These are phyloP conservation scores for Eimeria maxima DNA, from an alignment of 169 alveolate genomes.

Conservation along the genomic window DNA sequence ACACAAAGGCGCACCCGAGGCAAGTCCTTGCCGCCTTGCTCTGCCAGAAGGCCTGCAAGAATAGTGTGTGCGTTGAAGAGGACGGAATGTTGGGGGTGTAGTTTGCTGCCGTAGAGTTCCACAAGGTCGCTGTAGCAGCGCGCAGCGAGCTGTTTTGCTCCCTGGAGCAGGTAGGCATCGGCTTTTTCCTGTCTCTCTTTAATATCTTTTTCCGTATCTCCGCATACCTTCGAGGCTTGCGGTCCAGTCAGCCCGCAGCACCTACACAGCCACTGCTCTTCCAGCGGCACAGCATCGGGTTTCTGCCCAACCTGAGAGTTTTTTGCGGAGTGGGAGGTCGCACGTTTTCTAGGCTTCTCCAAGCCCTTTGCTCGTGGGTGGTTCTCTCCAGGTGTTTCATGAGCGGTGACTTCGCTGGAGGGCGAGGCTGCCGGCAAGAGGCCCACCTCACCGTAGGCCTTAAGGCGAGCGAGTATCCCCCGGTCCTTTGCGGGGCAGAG, in stretches of 20 bases:
- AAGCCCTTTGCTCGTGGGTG: not conserved
- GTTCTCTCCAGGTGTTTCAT: not conserved
- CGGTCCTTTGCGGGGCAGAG: constrained; percentile 84
- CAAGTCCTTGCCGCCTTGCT: constrained; percentile 88
- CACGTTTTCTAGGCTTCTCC: not conserved
- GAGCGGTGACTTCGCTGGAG: not conserved
- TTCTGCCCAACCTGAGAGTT: not conserved
- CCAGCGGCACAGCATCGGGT: not conserved
- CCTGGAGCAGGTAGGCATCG: constrained; percentile 85
- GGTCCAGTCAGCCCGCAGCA: constrained; percentile 88
- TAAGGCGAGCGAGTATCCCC: constrained; percentile 81
- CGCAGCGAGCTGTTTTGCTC: constrained; percentile 88
- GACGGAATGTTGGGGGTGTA: constrained; percentile 93
- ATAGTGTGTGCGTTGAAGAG: constrained; percentile 90
- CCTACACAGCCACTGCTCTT: constrained; percentile 89
- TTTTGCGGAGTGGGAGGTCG: not conserved
- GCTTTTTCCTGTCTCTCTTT: constrained; percentile 85
- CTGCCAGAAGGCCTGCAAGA: constrained; percentile 91
- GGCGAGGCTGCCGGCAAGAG: not conserved
- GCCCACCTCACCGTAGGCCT: constrained; percentile 67
- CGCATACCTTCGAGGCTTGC: constrained; percentile 82
- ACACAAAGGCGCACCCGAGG: constrained; percentile 49
- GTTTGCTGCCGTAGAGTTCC: constrained; percentile 87
- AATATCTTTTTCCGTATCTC: constrained; percentile 85
- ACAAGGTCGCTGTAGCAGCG: constrained; percentile 86